phyloP scores from a whole-genome alignment of 768 basidiomycete species.

The Terana coerulea region DNA sequence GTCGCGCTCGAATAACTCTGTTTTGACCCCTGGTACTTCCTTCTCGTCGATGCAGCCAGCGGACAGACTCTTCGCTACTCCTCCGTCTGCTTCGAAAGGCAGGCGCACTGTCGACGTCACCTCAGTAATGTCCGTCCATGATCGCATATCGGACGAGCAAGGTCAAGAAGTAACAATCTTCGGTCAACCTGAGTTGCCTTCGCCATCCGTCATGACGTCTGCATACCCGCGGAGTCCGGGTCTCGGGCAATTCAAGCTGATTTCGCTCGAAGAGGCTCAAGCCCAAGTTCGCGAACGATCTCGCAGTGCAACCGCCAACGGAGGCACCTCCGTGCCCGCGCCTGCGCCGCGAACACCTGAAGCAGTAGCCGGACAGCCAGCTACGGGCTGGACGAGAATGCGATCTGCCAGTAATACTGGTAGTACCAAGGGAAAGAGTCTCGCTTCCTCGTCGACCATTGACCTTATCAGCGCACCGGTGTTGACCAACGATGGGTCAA shows the following conservation, averaged over 20 bases:
- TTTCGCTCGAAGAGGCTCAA: conserved; percentile 76
- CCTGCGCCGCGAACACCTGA: conserved; percentile 22
- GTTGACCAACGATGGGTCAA: conserved; percentile 8
- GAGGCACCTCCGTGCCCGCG: conserved; percentile 11
- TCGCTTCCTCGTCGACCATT: neutral
- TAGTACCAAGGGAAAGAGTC: conserved; percentile 31
- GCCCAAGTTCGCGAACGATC: conserved; percentile 54
- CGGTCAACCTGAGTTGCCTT: neutral
- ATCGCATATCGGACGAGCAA: neutral
- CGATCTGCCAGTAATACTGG: conserved; percentile 60
- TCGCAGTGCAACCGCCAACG: conserved; percentile 36
- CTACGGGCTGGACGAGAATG: conserved; percentile 36
- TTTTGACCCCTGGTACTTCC: conserved; percentile 26
- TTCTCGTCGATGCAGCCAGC: conserved; percentile 18
- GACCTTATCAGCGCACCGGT: conserved; percentile 14
- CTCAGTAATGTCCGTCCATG: neutral
- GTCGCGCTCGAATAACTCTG: conserved; percentile 21
- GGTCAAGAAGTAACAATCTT: neutral
- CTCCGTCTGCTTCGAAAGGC: conserved; percentile 15
- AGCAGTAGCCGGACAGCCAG: conserved; percentile 12
- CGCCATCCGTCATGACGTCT: neutral
- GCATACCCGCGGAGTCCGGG: conserved; percentile 43
- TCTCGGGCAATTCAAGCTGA: conserved; percentile 58
- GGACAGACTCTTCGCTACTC: conserved; percentile 14
- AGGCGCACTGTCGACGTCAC: conserved; percentile 17